phyloP scores from a whole-genome alignment of 1,284 basidiomycete species.

The Phylloboletellus chloephorus region DNA sequence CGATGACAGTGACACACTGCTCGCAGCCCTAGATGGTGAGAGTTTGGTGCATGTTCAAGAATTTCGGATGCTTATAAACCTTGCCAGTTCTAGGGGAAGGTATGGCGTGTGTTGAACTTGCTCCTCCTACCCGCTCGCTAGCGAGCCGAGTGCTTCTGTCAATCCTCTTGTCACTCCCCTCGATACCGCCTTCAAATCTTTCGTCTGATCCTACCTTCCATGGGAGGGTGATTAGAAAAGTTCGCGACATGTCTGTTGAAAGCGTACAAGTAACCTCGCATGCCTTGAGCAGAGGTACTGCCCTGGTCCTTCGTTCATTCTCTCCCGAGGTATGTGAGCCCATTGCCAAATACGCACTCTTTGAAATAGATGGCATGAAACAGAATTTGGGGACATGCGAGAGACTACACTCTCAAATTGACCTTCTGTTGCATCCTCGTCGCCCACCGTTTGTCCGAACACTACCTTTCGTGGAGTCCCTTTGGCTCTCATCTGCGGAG shows the following conservation, averaged over 20 bases:
- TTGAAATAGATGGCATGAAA: constrained; percentile 1
- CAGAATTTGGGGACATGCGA: constrained; percentile 18
- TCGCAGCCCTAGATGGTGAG: constrained; percentile 62
- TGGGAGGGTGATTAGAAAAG: constrained; percentile 36
- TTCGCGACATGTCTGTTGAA: constrained; percentile 46
- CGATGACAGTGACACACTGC: constrained; percentile 49
- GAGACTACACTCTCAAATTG: constrained; percentile 41
- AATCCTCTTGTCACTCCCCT: constrained; percentile 51
- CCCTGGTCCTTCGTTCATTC: constrained; percentile 43
- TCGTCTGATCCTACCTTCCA: constrained; percentile 51
- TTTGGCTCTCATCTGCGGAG: constrained; percentile 56
- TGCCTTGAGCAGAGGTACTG: constrained; percentile 54
- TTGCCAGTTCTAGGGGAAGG: constrained; percentile 45
- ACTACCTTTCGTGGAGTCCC: constrained; percentile 56
- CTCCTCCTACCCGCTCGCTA: constrained; percentile 52
- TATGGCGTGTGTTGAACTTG: constrained; percentile 46
- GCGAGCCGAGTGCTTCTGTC: constrained; percentile 54
- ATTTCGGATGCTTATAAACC: constrained; percentile 8
- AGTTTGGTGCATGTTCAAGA: not conserved
- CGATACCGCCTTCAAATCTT: constrained; percentile 49
- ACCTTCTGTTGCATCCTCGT: constrained; percentile 69
- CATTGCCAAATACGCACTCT: not conserved
- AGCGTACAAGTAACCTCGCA: constrained; percentile 49
- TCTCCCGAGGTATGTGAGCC: constrained; percentile 24
- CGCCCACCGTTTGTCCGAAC: constrained; percentile 68